These are phyloP conservation scores for Trypanosoma avium DNA, from an alignment of 208 protist genomes.

Conservation along the genomic window DNA sequence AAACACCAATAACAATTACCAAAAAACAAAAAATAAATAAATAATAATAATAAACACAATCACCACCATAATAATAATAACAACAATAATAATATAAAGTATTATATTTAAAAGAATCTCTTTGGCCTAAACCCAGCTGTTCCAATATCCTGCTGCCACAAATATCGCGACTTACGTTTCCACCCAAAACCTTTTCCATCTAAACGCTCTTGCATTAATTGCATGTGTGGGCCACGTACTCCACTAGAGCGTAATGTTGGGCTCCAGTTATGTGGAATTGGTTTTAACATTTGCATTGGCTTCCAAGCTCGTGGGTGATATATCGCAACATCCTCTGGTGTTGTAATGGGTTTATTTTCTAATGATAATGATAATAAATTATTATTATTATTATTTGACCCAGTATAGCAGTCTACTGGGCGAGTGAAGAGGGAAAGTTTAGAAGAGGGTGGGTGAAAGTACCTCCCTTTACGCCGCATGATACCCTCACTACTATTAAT, in stretches of 20 bases:
- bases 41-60: slow-evolving; percentile 12
- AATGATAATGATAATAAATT: not conserved
- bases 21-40: slow-evolving; percentile 17
- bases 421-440: slow-evolving; percentile 77
- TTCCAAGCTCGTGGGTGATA: slow-evolving; percentile 32
- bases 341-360: no score
- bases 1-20: not conserved
- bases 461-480: not conserved
- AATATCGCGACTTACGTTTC: slow-evolving; percentile 81
- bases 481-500: not conserved
- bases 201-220: slow-evolving; percentile 82
- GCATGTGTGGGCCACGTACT: slow-evolving; percentile 55
- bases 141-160: slow-evolving; percentile 86
- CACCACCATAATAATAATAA: slow-evolving; percentile 3
- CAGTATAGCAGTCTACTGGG: slow-evolving; percentile 38
- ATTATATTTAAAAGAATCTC: slow-evolving; percentile 58
- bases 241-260: slow-evolving; percentile 61
- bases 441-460: slow-evolving; percentile 56
- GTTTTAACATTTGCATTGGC: slow-evolving; percentile 86
- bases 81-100: slow-evolving; percentile 5
- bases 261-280: slow-evolving; percentile 59
- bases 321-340: not conserved
- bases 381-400: no score
- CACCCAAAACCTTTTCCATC: slow-evolving; percentile 87
- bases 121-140: slow-evolving; percentile 84